Conservation (phyloP, 2,329 filamentous ascomycete genomes). For the Atkinsonella hypoxylon region DNA sequence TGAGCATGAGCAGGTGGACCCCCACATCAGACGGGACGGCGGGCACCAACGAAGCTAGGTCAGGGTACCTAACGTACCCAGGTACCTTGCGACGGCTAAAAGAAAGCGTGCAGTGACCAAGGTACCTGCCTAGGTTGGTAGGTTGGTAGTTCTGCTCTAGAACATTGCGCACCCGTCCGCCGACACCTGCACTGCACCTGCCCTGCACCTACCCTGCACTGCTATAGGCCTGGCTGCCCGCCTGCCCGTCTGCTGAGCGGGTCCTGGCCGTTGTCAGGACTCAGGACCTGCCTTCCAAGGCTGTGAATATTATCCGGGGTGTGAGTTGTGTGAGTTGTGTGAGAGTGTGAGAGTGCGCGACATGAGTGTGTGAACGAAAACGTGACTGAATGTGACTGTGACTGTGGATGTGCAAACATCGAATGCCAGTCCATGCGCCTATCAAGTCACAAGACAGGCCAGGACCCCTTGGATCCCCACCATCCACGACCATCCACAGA, state of each 20-base stretch:
- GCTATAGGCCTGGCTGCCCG: no score
- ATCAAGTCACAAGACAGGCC: slow-evolving; percentile 11
- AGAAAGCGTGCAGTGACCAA: no score
- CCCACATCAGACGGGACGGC: slow-evolving; percentile 11
- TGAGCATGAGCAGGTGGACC: neutral
- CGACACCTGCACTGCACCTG: neutral
- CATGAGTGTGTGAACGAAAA: no score
- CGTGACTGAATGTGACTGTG: neutral
- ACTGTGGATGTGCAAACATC: neutral
- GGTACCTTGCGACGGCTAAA: slow-evolving; percentile 10
- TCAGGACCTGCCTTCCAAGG: no score
- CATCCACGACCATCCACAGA: no score
- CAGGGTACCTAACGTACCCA: slow-evolving; percentile 16
- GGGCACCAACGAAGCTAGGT: slow-evolving; percentile 13
- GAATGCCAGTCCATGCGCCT: slow-evolving; percentile 1
- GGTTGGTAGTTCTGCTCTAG: no score
- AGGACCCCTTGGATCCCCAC: slow-evolving; percentile 6
- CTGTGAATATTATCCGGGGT: no score
- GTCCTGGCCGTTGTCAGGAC: no score
- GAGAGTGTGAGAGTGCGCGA: no score
- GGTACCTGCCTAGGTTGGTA: slow-evolving; percentile 11
- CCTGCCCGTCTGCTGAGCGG: neutral
- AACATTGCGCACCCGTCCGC: neutral
- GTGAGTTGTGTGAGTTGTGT: no score
- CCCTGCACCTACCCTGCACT: no score